Conservation (phyloP, 495 filamentous ascomycete species). For the Aspergillus bridgeri region DNA sequence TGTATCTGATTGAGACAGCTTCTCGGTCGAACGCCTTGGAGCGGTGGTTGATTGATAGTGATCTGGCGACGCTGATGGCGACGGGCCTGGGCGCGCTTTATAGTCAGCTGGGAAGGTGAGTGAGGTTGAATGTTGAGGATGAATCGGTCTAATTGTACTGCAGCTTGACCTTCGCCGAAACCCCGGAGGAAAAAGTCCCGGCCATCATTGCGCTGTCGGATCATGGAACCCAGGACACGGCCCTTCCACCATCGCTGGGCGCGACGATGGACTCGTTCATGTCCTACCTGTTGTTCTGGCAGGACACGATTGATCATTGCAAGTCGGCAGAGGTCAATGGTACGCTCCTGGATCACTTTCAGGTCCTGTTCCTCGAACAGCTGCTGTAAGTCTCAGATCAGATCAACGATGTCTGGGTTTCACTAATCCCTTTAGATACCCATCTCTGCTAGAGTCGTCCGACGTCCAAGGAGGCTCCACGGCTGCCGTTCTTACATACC, state of each 20-base stretch:
- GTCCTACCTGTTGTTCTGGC: conserved; percentile 94
- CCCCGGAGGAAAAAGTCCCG: conserved; percentile 63
- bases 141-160: neutral
- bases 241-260: conserved; percentile 55
- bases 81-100: conserved; percentile 93
- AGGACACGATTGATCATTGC: conserved; percentile 95
- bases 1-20: conserved; percentile 94
- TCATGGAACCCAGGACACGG: conserved; percentile 47
- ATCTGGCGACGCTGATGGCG: conserved; percentile 94
- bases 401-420: too few species aligned
- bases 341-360: conserved; percentile 93
- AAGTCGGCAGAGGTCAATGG: conserved; percentile 85
- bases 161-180: conserved; percentile 33
- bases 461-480: conserved; percentile 95
- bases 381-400: conserved; percentile 65
- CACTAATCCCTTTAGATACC: too few species aligned
- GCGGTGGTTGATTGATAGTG: conserved; percentile 95
- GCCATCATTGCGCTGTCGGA: conserved; percentile 84
- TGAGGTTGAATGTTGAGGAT: neutral
- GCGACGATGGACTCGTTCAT: conserved; percentile 87
- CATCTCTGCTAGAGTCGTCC: conserved; percentile 91
- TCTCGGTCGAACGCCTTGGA: conserved; percentile 78
- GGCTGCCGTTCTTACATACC: conserved; percentile 91
- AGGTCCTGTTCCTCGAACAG: conserved; percentile 93
- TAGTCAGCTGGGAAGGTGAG: conserved; percentile 84